Evolutionary conservation across 2,329 filamentous ascomycete species (phyloP), one percentile per base, ranked within the genome.

Genomic region (Pseudogymnoascus pannorum): DNA sequence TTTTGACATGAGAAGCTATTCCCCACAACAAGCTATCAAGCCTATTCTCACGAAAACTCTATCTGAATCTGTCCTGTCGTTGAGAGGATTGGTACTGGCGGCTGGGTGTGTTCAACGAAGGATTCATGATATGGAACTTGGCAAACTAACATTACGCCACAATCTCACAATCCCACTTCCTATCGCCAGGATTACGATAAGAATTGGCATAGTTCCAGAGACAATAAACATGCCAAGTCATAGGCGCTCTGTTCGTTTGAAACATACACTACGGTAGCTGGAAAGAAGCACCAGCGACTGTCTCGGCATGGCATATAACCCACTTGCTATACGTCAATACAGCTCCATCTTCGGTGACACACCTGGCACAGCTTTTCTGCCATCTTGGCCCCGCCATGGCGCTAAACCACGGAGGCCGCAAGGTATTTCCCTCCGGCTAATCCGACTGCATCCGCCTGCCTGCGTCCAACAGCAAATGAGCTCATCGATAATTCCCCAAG

Each of bases 101-200:
- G 16, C 9, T 14, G 5, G n/a, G n/a, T 31, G 26, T 18, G 16
- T 7, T 18, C 26, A 33, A 31, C 8, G 48, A 20, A 54, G 48
- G 48, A 33, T 31, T 54, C 26, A 14, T 54, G 48, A 20, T 7
- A 33, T 20, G 5, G 16, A 33, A 18, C 48, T 54, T 54, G 48
- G 48, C 48, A 54, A 18, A 54, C 48, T 54, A 54, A 31, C n/a
- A 54, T 31, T 54, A 18, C 48, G 48, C 48, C 26, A 54, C 48
- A 54, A 54, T 54, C 24, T 31, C 48, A 18, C 24, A 18, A 31
- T 51, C 16, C 48, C 48, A 33, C 48, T 1, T 18, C 48, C 26
- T 7, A 18, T 31, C 8, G n/a, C 48, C 26, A 54, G 48, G 48
- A 54, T 54, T 9, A 54, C 48, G 48, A 54, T 54, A 54, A 33